A percentile compares a stretch with the other conserved stretches of the same genome.
Evolutionary conservation across 163 green algal species (phyloP).

Genomic region (Chlamydomonas reinhardtii): DNA sequence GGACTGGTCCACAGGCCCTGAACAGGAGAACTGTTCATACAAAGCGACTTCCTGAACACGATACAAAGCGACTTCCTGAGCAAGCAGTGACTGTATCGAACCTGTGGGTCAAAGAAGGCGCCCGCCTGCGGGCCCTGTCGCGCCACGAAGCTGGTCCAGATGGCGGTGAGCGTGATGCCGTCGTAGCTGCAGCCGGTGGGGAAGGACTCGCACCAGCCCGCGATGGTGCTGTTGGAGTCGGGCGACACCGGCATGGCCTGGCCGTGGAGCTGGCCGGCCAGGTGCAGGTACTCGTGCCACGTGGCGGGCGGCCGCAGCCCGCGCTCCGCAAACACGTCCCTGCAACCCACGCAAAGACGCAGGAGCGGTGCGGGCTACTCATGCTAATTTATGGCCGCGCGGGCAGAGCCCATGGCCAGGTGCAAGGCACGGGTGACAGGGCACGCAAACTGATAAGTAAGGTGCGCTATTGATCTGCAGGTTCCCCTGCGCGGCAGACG

Average conservation of each 20-base stretch:
- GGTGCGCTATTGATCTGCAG: too few relatives aligned
- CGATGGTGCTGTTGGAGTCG: neutral
- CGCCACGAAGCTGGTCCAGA: neutral
- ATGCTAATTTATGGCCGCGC: too few relatives aligned
- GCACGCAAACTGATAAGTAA: too few relatives aligned
- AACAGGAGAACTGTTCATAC: too few relatives aligned
- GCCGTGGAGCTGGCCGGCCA: neutral
- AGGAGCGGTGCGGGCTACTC: too few relatives aligned
- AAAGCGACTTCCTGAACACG: too few relatives aligned
- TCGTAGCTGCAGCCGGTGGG: slow-evolving; percentile 4
- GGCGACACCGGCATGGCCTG: neutral
- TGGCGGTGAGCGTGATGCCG: neutral
- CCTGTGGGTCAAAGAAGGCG: neutral
- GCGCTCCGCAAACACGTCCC: neutral
- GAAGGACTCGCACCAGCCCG: slow-evolving; percentile 1
- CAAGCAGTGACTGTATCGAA: neutral
- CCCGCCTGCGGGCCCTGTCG: neutral
- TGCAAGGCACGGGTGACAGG: too few relatives aligned
- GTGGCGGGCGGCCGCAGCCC: slow-evolving; percentile 4
- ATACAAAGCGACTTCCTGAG: too few relatives aligned
- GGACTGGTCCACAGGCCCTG: too few relatives aligned
- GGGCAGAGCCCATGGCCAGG: too few relatives aligned
- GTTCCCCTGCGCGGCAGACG: too few relatives aligned
- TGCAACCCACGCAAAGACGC: neutral
- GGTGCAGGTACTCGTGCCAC: neutral